phyloP scores from a whole-genome alignment of 352 stramenopile genomes.

The Phytophthora citrophthora region DNA sequence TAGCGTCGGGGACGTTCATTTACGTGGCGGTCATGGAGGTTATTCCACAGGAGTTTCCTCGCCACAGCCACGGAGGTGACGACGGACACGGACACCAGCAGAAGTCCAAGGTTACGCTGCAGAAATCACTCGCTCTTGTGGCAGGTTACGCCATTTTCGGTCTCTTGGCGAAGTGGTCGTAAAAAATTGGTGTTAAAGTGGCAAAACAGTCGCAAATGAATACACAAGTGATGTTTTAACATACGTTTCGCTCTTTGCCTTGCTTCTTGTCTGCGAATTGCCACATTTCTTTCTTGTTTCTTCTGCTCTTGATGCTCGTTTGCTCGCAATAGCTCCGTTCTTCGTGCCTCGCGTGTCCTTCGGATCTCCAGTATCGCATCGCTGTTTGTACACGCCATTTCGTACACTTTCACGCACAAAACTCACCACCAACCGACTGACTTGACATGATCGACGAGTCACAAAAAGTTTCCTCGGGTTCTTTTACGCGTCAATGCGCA shows the following conservation, averaged over 20 bases:
- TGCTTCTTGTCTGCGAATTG: constrained; percentile 5
- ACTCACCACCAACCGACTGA: constrained; percentile 44
- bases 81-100: constrained; percentile 14
- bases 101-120: constrained; percentile 21
- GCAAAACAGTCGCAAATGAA: constrained; percentile 10
- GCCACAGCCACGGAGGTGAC: constrained; percentile 38
- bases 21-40: constrained; percentile 89
- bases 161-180: constrained; percentile 82
- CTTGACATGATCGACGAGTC: constrained; percentile 45
- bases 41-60: constrained; percentile 81
- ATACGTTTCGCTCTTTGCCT: constrained; percentile 22
- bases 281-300: constrained; percentile 23
- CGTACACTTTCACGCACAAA: constrained; percentile 43
- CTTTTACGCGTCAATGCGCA: constrained; percentile 66
- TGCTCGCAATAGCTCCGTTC: constrained; percentile 26
- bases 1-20: constrained; percentile 84
- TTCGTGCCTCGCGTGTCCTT: constrained; percentile 34
- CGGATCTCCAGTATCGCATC: constrained; percentile 40
- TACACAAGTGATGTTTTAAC: constrained; percentile 32
- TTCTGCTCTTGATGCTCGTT: constrained; percentile 19
- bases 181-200: not conserved
- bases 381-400: constrained; percentile 48
- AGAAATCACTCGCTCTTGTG: constrained; percentile 66
- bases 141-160: constrained; percentile 81
- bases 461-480: constrained; percentile 27